These are phyloP conservation scores for Monsonia emarginata DNA, from an alignment of 441 rosid genomes.

Conservation along the genomic window DNA sequence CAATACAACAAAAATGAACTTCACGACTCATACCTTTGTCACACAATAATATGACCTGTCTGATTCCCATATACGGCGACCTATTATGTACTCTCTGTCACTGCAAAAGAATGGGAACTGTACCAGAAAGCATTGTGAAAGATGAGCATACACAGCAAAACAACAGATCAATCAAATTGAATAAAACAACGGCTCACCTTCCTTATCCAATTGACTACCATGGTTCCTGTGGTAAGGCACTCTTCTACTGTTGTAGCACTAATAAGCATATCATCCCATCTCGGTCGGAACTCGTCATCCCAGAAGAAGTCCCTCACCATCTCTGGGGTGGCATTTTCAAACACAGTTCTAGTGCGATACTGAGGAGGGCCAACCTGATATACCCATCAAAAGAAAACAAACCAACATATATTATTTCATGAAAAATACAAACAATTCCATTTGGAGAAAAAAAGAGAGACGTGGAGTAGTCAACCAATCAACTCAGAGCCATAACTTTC, in stretches of 20 bases:
- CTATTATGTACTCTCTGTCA: constrained; percentile 76
- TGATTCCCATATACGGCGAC: constrained; percentile 89
- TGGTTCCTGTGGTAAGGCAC: constrained; percentile 60
- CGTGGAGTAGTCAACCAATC: too few relatives aligned
- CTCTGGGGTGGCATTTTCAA: constrained; percentile 83
- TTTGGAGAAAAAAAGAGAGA: background rate
- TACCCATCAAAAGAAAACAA: constrained; percentile 17
- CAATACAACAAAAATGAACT: too few relatives aligned
- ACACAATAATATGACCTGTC: constrained; percentile 65
- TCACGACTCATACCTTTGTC: constrained; percentile 73
- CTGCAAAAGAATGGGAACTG: constrained; percentile 98
- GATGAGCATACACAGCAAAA: constrained; percentile 7
- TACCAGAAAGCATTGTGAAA: background rate
- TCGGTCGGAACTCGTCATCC: constrained; percentile 69
- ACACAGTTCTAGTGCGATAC: constrained; percentile 73
- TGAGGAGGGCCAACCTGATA: constrained; percentile 72
- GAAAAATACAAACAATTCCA: background rate
- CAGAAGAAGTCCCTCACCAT: constrained; percentile 80
- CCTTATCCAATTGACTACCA: constrained; percentile 83
- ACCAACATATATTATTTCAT: background rate
- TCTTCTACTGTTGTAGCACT: constrained; percentile 48
- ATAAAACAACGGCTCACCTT: constrained; percentile 35
- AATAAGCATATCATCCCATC: constrained; percentile 87
- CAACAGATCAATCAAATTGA: background rate
- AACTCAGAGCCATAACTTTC: background rate